Conservation (phyloP, 306 rosid genomes). For the Fragaria ananassa region DNA sequence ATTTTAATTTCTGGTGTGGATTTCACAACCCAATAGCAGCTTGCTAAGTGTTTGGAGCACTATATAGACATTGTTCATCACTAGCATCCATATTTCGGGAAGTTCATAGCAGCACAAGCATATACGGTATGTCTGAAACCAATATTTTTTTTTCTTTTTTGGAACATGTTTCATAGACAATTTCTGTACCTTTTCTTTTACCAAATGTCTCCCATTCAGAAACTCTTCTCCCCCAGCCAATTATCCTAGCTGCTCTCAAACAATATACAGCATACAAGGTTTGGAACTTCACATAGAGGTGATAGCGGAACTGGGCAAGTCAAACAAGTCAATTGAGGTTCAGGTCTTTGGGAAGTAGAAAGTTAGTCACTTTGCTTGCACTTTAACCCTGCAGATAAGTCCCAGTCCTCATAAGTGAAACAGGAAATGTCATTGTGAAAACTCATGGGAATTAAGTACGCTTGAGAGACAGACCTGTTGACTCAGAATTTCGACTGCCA, state of each 20-base stretch:
- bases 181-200: neutral
- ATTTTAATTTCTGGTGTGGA: too few relatives aligned
- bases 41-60: neutral
- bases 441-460: neutral
- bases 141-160: too few relatives aligned
- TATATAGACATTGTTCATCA: neutral
- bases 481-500: constrained; percentile 97
- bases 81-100: neutral
- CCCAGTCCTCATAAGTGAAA: constrained; percentile 7
- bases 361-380: neutral
- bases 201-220: neutral
- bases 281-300: neutral
- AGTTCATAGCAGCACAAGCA: neutral
- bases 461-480: constrained; percentile 59
- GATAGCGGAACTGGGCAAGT: neutral
- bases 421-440: neutral
- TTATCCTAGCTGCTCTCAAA: neutral
- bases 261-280: neutral
- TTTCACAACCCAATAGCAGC: too few relatives aligned
- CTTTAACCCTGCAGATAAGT: constrained; percentile 48
- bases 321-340: neutral
- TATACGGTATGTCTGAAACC: neutral
- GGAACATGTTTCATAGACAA: neutral
- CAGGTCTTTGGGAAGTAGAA: neutral
- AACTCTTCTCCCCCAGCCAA: neutral